phyloP scores from a whole-genome alignment of 2,329 filamentous ascomycete genomes.

The Macrophomina phaseolina region DNA sequence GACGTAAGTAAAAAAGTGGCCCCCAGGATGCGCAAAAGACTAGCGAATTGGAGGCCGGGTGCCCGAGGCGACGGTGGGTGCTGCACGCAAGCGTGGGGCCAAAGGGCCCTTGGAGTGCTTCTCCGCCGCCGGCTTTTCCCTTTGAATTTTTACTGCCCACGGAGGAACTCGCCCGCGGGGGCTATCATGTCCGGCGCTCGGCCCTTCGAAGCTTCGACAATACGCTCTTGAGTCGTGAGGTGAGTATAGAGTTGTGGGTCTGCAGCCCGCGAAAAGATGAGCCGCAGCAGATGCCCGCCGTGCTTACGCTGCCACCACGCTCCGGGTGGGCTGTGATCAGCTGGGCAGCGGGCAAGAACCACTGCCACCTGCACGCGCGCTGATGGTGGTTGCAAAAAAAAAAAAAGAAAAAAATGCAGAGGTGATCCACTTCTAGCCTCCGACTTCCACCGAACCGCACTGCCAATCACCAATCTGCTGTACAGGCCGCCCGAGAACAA shows the following conservation, averaged over 20 bases:
- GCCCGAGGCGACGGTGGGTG: conserved; percentile 11
- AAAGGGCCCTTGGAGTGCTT: not conserved
- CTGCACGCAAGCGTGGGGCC: conserved; percentile 21
- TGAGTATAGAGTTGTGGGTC: conserved; percentile 15
- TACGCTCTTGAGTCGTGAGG: not conserved
- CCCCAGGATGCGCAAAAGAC: conserved; percentile 17
- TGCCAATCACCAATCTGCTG: not conserved
- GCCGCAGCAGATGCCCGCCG: conserved; percentile 15
- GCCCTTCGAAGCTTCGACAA: conserved; percentile 8
- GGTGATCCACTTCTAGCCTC: conserved; percentile 5
- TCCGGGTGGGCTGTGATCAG: conserved; percentile 11
- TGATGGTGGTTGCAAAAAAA: conserved; percentile 1
- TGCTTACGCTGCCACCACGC: conserved; percentile 14
- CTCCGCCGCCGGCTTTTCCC: conserved; percentile 1
- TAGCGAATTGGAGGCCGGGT: conserved; percentile 17
- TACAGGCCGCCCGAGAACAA: not conserved
- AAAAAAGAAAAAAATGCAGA: not conserved
- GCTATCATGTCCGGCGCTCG: conserved; percentile 5
- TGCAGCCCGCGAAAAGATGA: conserved; percentile 2
- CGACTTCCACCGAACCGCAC: conserved; percentile 8
- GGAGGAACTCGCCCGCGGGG: not conserved
- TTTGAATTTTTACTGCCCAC: not conserved
- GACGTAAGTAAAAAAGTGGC: conserved; percentile 2
- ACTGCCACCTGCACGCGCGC: conserved; percentile 10
- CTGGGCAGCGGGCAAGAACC: not conserved